Evolutionary conservation across 306 rosid genomes (phyloP).

Genomic region (Gastrolobium bilobum): DNA sequence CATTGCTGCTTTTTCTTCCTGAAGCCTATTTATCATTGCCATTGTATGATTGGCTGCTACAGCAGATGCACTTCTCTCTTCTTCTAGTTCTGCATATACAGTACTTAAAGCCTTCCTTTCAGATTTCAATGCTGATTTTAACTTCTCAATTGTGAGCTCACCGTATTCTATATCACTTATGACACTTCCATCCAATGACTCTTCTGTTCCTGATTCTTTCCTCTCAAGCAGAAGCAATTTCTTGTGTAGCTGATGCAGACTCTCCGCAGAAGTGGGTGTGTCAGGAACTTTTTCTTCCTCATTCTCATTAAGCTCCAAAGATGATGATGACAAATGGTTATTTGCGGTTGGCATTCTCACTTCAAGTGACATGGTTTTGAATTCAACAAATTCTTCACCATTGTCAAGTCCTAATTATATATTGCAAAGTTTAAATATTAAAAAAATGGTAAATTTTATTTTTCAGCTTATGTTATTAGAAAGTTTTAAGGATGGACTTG

Average conservation of each 20-base stretch:
- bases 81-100: slow-evolving; percentile 87
- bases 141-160: slow-evolving; percentile 69
- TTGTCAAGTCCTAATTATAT: slow-evolving; percentile 52
- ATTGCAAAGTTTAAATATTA: slow-evolving; percentile 10
- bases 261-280: slow-evolving; percentile 79
- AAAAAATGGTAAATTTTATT: background rate
- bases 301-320: slow-evolving; percentile 60
- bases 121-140: slow-evolving; percentile 70
- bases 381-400: slow-evolving; percentile 63
- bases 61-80: slow-evolving; percentile 98
- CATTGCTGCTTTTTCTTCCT: slow-evolving; percentile 97
- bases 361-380: slow-evolving; percentile 63
- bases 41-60: slow-evolving; percentile 94
- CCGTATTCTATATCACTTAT: slow-evolving; percentile 72
- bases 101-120: slow-evolving; percentile 80
- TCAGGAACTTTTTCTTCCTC: slow-evolving; percentile 86
- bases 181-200: slow-evolving; percentile 85
- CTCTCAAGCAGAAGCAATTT: slow-evolving; percentile 74
- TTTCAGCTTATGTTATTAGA: background rate
- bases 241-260: slow-evolving; percentile 71
- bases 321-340: slow-evolving; percentile 49
- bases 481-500: slow-evolving; percentile 11
- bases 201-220: slow-evolving; percentile 81
- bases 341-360: slow-evolving; percentile 52
- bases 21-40: slow-evolving; percentile 99